Percentiles rank a stretch among this genome's conserved stretches.
These are phyloP conservation scores for Ophiostoma sp. DNA, from an alignment of 2,329 filamentous ascomycete species.

Conservation along the genomic window DNA sequence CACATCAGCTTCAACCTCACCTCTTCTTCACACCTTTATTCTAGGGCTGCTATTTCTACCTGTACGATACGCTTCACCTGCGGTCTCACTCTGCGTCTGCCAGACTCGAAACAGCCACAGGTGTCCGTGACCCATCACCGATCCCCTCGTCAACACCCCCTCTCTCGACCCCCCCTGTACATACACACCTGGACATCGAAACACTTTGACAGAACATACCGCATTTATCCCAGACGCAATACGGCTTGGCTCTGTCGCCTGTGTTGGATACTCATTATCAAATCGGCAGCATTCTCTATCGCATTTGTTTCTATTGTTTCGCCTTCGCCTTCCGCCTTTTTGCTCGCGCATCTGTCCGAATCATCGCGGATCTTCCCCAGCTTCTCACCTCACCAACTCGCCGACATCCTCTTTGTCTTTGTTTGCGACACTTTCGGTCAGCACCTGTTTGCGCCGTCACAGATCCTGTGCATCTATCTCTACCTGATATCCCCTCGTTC, in stretches of 20 bases:
- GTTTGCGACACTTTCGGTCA: neutral
- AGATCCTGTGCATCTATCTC: neutral
- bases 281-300: neutral
- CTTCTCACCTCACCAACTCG: neutral
- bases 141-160: conserved; percentile 14
- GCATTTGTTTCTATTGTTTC: conserved; percentile 5
- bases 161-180: conserved; percentile 13
- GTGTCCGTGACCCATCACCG: conserved; percentile 11
- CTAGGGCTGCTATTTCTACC: neutral
- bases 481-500: neutral
- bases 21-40: neutral
- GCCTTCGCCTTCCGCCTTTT: neutral
- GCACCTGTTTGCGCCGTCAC: conserved; percentile 1
- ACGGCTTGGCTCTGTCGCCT: conserved; percentile 4
- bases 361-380: neutral
- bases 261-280: neutral
- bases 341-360: neutral
- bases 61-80: neutral
- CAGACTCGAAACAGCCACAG: conserved; percentile 9
- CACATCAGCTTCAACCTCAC: conserved; percentile 1
- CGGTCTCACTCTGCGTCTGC: neutral
- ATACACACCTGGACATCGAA: conserved; percentile 9
- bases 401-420: neutral
- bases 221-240: conserved; percentile 9
- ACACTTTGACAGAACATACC: neutral